Conservation (phyloP, 495 filamentous ascomycete genomes). For the Neurospora sp. region DNA sequence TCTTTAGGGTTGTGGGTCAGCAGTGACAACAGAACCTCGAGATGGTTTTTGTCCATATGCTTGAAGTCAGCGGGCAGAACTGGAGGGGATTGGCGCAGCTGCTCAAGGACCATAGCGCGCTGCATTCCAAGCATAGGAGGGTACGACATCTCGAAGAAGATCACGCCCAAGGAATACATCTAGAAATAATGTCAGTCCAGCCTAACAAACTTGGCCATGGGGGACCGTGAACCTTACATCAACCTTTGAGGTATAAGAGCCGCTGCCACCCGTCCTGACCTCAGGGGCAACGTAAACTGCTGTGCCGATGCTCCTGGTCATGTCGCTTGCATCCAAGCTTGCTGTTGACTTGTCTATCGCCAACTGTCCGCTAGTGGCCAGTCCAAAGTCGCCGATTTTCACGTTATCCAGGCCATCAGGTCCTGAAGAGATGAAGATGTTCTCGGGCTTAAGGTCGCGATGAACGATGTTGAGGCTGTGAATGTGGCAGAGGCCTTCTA, state of each 20-base stretch:
- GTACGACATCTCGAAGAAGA: slow-evolving; percentile 97
- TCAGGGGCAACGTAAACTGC: slow-evolving; percentile 92
- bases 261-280: slow-evolving; percentile 59
- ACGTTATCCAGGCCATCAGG: slow-evolving; percentile 73
- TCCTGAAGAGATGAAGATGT: slow-evolving; percentile 67
- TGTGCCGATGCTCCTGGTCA: slow-evolving; percentile 88
- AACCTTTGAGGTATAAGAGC: slow-evolving; percentile 83
- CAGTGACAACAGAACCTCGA: slow-evolving; percentile 67
- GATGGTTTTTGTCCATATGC: slow-evolving; percentile 58
- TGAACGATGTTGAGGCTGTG: slow-evolving; percentile 90
- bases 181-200: slow-evolving; percentile 22
- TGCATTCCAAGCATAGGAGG: slow-evolving; percentile 79
- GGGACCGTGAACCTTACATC: slow-evolving; percentile 49
- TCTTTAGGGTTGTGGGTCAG: slow-evolving; percentile 71
- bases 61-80: slow-evolving; percentile 65
- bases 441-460: slow-evolving; percentile 95
- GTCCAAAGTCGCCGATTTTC: slow-evolving; percentile 91
- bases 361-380: slow-evolving; percentile 82
- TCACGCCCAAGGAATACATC: slow-evolving; percentile 96
- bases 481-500: slow-evolving; percentile 85
- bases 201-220: neutral
- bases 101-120: slow-evolving; percentile 62
- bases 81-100: slow-evolving; percentile 57
- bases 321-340: slow-evolving; percentile 38
- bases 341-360: slow-evolving; percentile 52